These are phyloP conservation scores for Dichotomopilus funicola DNA, from an alignment of 2,329 filamentous ascomycete genomes.

Conservation along the genomic window DNA sequence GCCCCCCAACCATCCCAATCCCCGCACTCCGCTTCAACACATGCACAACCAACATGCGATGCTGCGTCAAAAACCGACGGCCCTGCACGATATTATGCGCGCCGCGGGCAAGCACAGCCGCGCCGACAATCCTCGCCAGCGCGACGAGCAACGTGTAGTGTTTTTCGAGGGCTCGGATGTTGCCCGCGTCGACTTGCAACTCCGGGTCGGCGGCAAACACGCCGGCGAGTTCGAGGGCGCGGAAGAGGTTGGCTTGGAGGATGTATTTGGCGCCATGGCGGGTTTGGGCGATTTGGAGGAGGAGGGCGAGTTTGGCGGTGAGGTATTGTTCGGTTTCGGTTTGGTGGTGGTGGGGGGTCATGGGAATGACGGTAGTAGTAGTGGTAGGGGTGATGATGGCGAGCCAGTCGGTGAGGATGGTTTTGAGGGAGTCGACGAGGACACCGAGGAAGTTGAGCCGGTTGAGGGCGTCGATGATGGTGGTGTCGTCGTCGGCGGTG, in stretches of 20 bases:
- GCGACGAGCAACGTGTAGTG: constrained; percentile 81
- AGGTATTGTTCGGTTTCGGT: constrained; percentile 39
- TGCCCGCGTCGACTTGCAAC: constrained; percentile 70
- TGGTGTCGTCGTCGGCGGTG: constrained; percentile 57
- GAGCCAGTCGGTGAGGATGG: constrained; percentile 66
- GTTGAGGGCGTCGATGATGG: constrained; percentile 72
- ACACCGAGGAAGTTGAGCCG: constrained; percentile 87
- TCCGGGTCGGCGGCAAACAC: constrained; percentile 89
- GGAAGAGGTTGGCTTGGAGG: constrained; percentile 84
- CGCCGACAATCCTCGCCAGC: constrained; percentile 73
- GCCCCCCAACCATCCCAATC: constrained; percentile 48
- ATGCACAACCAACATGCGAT: constrained; percentile 76
- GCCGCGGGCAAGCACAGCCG: constrained; percentile 74
- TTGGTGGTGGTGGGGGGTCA: constrained; percentile 23
- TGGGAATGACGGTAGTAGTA: not conserved
- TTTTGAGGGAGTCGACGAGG: constrained; percentile 78
- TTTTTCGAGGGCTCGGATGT: constrained; percentile 63
- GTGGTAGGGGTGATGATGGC: constrained; percentile 38
- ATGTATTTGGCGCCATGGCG: constrained; percentile 77
- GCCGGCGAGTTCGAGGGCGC: constrained; percentile 70
- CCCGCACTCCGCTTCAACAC: constrained; percentile 86
- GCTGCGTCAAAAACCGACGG: constrained; percentile 71
- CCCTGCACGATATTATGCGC: constrained; percentile 77
- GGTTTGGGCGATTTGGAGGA: constrained; percentile 78
- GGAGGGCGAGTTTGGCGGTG: constrained; percentile 70